Evolutionary conservation across 148 eudicot genomes (phyloP), one percentile per base, ranked within the genome.

Genomic region (Silene latifolia): DNA sequence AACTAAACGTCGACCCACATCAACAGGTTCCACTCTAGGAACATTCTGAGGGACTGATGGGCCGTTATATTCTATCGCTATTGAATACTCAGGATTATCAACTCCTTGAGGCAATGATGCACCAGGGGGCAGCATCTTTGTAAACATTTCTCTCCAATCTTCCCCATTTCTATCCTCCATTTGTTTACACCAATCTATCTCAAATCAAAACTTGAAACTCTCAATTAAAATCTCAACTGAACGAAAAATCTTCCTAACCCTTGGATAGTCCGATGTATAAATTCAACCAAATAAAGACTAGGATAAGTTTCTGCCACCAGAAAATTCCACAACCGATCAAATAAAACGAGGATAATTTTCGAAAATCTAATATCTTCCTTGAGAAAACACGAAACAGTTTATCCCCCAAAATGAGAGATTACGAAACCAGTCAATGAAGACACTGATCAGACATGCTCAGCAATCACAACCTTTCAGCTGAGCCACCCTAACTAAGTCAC

Each of bases 71-170:
- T 92, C 99, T 48, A 87, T 73, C 17, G 96, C 99, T 78, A 92
- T 89, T 0, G 99, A 95, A 74, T 85, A 92, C 71, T 95, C 96
- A 10, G 88, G 86, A 21, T 85, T 83, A 67, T 84, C 87, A 46
- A 83, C 84, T 6, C 85, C 81, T 73, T 87, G 87, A 15, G 97
- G 90, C 46, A 89, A 63, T 10, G 91, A 76, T 63, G 92, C 84
- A 32, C 97, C 97, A 15, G 90, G 94, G 29, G 98, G 96, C 54
- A 95, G 88, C 98, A 90, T 92, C 86, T 89, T 90, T 64, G 79
- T 82, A 63, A 88, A 83, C 88, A 87, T 67, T 63, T 86, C 88
- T 81, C 80, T 89, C 97, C 97, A 92, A 69, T 83, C 81, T 13
- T 82, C 81, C 76, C 72, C 81, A 57, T 74, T 82, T 17, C 78